Conservation (phyloP, 2,329 filamentous ascomycete species). For the Plenodomus lindquistii region DNA sequence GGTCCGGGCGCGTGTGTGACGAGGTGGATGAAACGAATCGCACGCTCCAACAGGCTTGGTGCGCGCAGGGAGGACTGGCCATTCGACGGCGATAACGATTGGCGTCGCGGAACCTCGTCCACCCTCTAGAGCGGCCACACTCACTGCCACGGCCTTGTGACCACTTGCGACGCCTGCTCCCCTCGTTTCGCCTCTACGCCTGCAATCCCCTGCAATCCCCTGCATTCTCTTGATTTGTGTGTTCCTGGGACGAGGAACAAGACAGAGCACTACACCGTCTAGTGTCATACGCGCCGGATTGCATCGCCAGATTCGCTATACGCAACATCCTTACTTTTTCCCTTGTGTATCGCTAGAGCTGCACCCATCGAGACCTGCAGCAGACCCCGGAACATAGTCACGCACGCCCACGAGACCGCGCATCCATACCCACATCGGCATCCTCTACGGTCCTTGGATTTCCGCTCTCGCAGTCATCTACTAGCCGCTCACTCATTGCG, state of each 20-base stretch:
- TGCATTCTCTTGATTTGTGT: slow-evolving; percentile 10
- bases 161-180: slow-evolving; percentile 22
- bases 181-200: slow-evolving; percentile 15
- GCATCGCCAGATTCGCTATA: slow-evolving; percentile 18
- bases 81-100: slow-evolving; percentile 28
- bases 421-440: slow-evolving; percentile 4
- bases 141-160: slow-evolving; percentile 23
- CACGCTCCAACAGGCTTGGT: slow-evolving; percentile 29
- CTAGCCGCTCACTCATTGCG: slow-evolving; percentile 27
- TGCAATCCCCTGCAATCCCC: slow-evolving; percentile 16
- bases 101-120: slow-evolving; percentile 18
- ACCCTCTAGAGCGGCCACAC: neutral
- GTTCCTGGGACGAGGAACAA: too few relatives aligned
- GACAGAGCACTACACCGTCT: slow-evolving; percentile 3
- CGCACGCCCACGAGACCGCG: slow-evolving; percentile 7
- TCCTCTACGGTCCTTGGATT: neutral
- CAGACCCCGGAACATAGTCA: slow-evolving; percentile 17
- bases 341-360: slow-evolving; percentile 20
- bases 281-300: slow-evolving; percentile 12
- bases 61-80: slow-evolving; percentile 20
- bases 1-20: slow-evolving; percentile 34
- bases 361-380: slow-evolving; percentile 23
- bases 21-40: slow-evolving; percentile 30
- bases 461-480: slow-evolving; percentile 5
- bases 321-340: slow-evolving; percentile 9